Conservation (phyloP, 805 yeast genomes). For the Komagataella pseudopastoris region DNA sequence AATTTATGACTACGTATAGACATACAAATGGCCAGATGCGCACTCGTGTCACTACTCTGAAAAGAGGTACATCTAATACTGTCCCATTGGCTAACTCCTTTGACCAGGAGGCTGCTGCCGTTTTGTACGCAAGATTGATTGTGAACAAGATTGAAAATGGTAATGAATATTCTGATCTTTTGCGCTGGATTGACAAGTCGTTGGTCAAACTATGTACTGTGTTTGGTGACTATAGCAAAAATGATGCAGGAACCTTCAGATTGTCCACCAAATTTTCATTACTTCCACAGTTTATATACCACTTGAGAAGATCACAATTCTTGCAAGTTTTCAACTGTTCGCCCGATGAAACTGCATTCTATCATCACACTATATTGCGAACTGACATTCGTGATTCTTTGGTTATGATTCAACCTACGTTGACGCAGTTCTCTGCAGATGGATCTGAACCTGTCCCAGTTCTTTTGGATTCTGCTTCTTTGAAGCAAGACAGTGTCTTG, state of each 20-base stretch:
- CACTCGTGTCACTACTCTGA: constrained; percentile 80
- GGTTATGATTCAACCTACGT: constrained; percentile 96
- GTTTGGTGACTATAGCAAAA: constrained; percentile 87
- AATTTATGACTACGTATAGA: constrained; percentile 85
- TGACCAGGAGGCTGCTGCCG: constrained; percentile 98
- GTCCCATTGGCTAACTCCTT: constrained; percentile 50
- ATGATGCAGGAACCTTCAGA: constrained; percentile 71
- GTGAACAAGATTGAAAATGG: constrained; percentile 85
- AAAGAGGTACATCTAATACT: constrained; percentile 34
- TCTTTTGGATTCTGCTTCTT: constrained; percentile 82
- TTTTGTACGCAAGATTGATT: constrained; percentile 81
- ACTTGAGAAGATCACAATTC: constrained; percentile 91
- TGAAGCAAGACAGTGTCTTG: constrained; percentile 77
- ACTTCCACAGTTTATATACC: constrained; percentile 93
- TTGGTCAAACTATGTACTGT: constrained; percentile 82
- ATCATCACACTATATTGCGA: constrained; percentile 80
- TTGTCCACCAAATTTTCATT: constrained; percentile 73
- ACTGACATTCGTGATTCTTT: constrained; percentile 89
- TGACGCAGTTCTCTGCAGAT: constrained; percentile 73
- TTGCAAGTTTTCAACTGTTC: constrained; percentile 94
- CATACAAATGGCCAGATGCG: constrained; percentile 90
- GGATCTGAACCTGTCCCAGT: constrained; percentile 82
- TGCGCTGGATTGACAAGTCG: constrained; percentile 91
- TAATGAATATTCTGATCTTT: constrained; percentile 57
- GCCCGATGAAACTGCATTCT: constrained; percentile 97